Conservation (phyloP, 371 early-diverging fungal species). For the Parasitella parasitica region DNA sequence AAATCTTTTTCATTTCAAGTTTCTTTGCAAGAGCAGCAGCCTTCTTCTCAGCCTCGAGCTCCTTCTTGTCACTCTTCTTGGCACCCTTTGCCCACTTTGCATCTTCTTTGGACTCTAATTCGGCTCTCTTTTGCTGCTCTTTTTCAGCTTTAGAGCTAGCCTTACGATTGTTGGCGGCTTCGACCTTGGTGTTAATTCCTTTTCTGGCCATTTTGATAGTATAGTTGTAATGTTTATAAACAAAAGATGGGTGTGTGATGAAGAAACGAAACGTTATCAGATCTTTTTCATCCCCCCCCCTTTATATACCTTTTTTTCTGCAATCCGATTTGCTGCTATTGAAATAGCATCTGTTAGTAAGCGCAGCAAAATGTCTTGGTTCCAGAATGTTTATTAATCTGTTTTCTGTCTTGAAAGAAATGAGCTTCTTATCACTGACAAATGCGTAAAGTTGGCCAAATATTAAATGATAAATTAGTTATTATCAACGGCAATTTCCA, state of each 20-base stretch:
- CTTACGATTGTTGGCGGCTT: slow-evolving; percentile 76
- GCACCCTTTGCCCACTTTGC: slow-evolving; percentile 75
- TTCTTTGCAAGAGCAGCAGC: slow-evolving; percentile 11
- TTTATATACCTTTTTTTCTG: background rate
- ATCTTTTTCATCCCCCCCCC: background rate
- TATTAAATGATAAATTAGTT: too few species aligned
- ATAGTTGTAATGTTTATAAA: background rate
- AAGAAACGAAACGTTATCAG: slow-evolving; percentile 10
- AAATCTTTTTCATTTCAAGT: slow-evolving; percentile 28
- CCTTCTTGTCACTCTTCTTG: slow-evolving; percentile 72
- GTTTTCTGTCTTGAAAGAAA: background rate
- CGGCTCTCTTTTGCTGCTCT: slow-evolving; percentile 52
- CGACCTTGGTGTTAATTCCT: slow-evolving; percentile 47
- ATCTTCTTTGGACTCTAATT: slow-evolving; percentile 58
- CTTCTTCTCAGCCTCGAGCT: slow-evolving; percentile 66
- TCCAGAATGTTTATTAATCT: background rate
- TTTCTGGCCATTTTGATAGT: slow-evolving; percentile 41
- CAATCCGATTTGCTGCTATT: background rate
- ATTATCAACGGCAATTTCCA: too few species aligned
- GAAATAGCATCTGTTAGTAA: background rate
- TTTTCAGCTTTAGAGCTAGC: slow-evolving; percentile 65
- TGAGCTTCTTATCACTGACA: background rate
- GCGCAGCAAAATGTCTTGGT: background rate
- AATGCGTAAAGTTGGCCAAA: background rate
- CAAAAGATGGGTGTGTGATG: background rate